Evolutionary conservation across 2,329 filamentous ascomycete genomes (phyloP), one percentile per base, ranked within the genome.

Genomic region (Penicillium sclerotigenum): DNA sequence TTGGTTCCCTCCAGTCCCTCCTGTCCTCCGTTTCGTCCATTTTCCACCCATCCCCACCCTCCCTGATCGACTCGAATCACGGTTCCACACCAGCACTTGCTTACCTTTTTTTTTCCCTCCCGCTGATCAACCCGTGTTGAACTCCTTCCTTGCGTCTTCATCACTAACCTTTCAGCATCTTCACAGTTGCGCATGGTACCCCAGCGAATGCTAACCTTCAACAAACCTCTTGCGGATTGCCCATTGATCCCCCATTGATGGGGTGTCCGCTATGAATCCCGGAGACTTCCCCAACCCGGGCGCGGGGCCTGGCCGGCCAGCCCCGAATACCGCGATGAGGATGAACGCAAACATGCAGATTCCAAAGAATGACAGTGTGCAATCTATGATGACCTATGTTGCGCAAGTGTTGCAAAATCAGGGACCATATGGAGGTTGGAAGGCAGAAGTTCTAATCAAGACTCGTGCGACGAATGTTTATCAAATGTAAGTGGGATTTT

Each of bases 401-500:
- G 68, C 70, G 52, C 69, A 74, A 47, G 66, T 66, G 38, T 64
- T 80, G 52, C 71, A 75, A 48, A 64, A 62, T 14, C 76, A 79
- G 60, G 75, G 74, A 14, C 69, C 74, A 4, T 78, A 74, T 49
- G 68, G 63, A 29, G 78, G 77, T 56, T 80, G 78, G 78, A 73
- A 77, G 59, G 70, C 71, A 18, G 71, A 73, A 26, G 72, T 80
- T 7, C 62, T 65, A 14, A 63, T 75, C 22, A 71, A 71, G 57
- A 71, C 74, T 31, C 72, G 78, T 46, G 73, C 72, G 5, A 63
- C 70, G 37, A 76, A 75, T 59, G 72, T 79, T 49, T 73, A 72
- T 61, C 73, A 79, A 59, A 75, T 80, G 72, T 77, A 65, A 60
- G 74, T 71, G 40, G 29, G 5, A 38, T 28, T 24, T 54, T 36